A percentile compares a stretch with the other conserved stretches of the same genome.
phyloP scores from a whole-genome alignment of 768 basidiomycete species.

The Chiua virens region DNA sequence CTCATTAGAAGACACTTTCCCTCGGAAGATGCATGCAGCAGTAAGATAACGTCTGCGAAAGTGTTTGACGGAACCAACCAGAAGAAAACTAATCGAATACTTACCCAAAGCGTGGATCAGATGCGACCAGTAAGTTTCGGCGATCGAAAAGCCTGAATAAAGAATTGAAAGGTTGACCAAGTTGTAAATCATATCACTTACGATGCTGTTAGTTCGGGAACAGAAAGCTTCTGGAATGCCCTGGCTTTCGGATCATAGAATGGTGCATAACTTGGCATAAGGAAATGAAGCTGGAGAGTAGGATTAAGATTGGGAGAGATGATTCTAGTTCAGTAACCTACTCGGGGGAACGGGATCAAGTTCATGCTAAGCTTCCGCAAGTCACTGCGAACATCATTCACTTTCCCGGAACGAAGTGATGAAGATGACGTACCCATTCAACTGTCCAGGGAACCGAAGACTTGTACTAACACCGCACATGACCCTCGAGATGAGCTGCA shows the following conservation, averaged over 20 bases:
- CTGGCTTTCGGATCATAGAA: slow-evolving; percentile 68
- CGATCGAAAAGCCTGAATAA: slow-evolving; percentile 69
- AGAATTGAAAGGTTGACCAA: background rate
- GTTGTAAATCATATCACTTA: slow-evolving; percentile 35
- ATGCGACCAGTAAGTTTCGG: slow-evolving; percentile 77
- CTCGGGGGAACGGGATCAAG: slow-evolving; percentile 94
- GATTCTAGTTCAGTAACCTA: slow-evolving; percentile 33
- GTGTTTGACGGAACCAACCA: background rate
- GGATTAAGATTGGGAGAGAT: background rate
- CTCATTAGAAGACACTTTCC: slow-evolving; percentile 76
- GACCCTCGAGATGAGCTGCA: slow-evolving; percentile 75
- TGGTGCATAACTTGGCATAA: slow-evolving; percentile 94
- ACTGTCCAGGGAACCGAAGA: slow-evolving; percentile 89
- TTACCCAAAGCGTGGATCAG: slow-evolving; percentile 76
- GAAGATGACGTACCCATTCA: slow-evolving; percentile 65
- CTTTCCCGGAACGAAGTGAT: background rate
- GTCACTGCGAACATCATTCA: slow-evolving; percentile 47
- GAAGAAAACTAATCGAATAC: background rate
- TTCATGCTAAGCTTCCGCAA: slow-evolving; percentile 91
- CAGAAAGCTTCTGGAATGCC: slow-evolving; percentile 58
- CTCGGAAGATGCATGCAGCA: slow-evolving; percentile 85
- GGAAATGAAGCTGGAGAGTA: slow-evolving; percentile 79
- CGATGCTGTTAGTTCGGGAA: slow-evolving; percentile 74
- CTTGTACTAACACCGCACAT: slow-evolving; percentile 96
- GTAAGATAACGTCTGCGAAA: slow-evolving; percentile 74